phyloP scores from a whole-genome alignment of 768 basidiomycete species.

The Amanita rimosa region DNA sequence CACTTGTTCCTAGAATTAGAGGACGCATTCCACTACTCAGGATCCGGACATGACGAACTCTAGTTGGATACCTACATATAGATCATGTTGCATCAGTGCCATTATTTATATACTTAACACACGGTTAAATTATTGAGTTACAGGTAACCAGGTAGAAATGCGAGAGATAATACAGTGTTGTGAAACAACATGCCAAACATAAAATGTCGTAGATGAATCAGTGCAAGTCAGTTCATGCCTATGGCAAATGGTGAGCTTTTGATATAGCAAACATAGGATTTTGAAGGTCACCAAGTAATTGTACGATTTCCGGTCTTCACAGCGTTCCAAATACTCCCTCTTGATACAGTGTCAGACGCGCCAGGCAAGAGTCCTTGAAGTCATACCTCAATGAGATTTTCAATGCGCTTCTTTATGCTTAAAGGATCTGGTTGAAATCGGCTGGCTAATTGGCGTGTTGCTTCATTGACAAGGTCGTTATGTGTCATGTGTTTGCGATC shows the following conservation, averaged over 20 bases:
- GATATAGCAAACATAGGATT: not conserved
- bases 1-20: constrained; percentile 31
- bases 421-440: constrained; percentile 83
- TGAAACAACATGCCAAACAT: not conserved
- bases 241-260: not conserved
- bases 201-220: not conserved
- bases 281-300: constrained; percentile 50
- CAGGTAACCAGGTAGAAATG: not conserved
- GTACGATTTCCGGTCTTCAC: constrained; percentile 81
- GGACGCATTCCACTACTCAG: constrained; percentile 38
- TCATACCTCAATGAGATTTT: constrained; percentile 83
- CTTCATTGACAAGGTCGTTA: constrained; percentile 83
- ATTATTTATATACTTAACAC: constrained; percentile 12
- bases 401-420: constrained; percentile 88
- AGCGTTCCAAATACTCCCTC: constrained; percentile 92
- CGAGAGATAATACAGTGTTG: not conserved
- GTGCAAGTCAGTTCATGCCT: not conserved
- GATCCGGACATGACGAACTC: constrained; percentile 30
- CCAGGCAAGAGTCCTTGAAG: not conserved
- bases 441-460: constrained; percentile 71
- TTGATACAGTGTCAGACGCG: constrained; percentile 18
- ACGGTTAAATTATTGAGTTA: not conserved
- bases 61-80: constrained; percentile 16
- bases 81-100: constrained; percentile 10
- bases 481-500: constrained; percentile 83